A percentile compares a stretch with the other conserved stretches of the same genome.
Conservation (phyloP, 2,329 filamentous ascomycete genomes). For the Ophiostoma triangulosporum region DNA sequence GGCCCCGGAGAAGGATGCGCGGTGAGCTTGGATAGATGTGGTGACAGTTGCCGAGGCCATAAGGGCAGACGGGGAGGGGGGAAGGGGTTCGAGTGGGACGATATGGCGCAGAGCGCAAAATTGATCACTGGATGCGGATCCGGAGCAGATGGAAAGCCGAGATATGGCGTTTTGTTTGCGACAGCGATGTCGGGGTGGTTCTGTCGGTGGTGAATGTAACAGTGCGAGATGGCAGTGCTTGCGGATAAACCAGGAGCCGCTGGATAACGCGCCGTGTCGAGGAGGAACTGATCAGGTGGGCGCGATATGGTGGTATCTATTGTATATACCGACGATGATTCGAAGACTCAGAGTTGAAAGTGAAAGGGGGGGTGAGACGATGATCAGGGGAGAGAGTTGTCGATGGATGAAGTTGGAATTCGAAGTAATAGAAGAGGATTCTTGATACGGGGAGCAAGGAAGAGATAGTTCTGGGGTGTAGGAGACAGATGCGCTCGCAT, state of each 20-base stretch:
- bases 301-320: too few relatives aligned
- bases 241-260: too few relatives aligned
- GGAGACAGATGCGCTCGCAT: neutral
- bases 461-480: neutral
- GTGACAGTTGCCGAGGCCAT: slow-evolving; percentile 27
- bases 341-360: neutral
- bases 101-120: neutral
- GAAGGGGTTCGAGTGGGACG: neutral
- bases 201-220: too few relatives aligned
- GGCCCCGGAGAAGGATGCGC: slow-evolving; percentile 16
- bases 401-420: neutral
- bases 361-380: neutral
- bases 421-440: neutral
- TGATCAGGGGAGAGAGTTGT: neutral
- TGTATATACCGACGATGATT: neutral
- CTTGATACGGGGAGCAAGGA: neutral
- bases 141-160: too few relatives aligned
- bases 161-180: too few relatives aligned
- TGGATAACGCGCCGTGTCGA: too few relatives aligned
- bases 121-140: neutral
- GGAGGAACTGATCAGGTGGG: too few relatives aligned
- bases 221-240: too few relatives aligned
- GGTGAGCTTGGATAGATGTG: slow-evolving; percentile 16
- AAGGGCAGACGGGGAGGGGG: slow-evolving; percentile 1
- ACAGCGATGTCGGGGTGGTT: too few relatives aligned